Evolutionary conservation across 345 rosid genomes (phyloP).

Genomic region (Heritiera littoralis): DNA sequence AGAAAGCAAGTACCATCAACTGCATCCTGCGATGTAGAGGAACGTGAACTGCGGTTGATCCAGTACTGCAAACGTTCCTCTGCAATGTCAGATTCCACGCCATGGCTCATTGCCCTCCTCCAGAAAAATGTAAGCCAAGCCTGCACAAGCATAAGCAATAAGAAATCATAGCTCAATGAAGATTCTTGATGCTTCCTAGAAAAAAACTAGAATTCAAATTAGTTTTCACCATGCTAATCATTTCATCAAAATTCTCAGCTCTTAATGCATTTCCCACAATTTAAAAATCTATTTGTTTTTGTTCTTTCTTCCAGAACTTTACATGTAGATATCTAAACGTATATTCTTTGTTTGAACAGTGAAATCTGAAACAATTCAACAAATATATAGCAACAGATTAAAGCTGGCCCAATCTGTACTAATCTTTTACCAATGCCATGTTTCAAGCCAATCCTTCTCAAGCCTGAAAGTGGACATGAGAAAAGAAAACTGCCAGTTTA

Average conservation of each 20-base stretch:
- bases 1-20: constrained; percentile 67
- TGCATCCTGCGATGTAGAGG: constrained; percentile 65
- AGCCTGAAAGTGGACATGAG: not conserved
- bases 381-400: not conserved
- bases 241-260: not conserved
- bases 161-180: not conserved
- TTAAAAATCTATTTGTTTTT: not conserved
- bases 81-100: constrained; percentile 67
- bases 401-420: not conserved
- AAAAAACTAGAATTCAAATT: not conserved
- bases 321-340: not conserved
- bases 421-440: not conserved
- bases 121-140: constrained; percentile 91
- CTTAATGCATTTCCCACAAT: not conserved
- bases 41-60: constrained; percentile 52
- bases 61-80: constrained; percentile 76
- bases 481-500: not conserved
- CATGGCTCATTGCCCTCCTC: constrained; percentile 78
- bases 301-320: not conserved
- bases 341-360: not conserved
- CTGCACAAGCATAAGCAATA: constrained; percentile 30
- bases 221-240: not conserved
- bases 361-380: not conserved
- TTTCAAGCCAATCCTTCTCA: not conserved
- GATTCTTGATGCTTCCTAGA: not conserved